These are phyloP conservation scores for Lobulomyces angularis DNA, from an alignment of 192 early-diverging fungal species.

Conservation along the genomic window DNA sequence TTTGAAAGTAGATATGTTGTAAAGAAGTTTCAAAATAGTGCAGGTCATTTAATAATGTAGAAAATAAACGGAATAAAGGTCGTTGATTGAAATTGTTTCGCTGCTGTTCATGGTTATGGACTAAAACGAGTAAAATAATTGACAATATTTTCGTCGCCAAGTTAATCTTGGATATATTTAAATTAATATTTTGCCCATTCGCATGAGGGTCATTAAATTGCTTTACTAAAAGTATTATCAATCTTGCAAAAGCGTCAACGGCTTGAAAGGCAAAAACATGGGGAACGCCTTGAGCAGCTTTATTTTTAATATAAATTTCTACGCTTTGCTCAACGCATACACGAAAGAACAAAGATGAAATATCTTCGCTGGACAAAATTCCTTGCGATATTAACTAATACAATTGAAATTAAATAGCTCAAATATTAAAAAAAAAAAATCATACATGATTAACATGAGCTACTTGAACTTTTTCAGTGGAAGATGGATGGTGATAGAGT, in stretches of 20 bases:
- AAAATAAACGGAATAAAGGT: slow-evolving; percentile 81
- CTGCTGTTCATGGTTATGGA: slow-evolving; percentile 70
- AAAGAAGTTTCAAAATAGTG: slow-evolving; percentile 47
- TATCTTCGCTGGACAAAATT: slow-evolving; percentile 60
- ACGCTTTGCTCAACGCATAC: slow-evolving; percentile 76
- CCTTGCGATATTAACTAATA: slow-evolving; percentile 62
- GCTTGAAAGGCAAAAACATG: slow-evolving; percentile 54
- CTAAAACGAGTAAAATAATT: slow-evolving; percentile 72
- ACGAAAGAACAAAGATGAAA: slow-evolving; percentile 80
- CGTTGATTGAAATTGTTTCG: slow-evolving; percentile 74
- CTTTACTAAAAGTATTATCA: slow-evolving; percentile 72
- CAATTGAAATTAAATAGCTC: slow-evolving; percentile 21
- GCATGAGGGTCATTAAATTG: slow-evolving; percentile 46
- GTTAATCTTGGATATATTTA: slow-evolving; percentile 41
- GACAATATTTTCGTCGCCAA: slow-evolving; percentile 73
- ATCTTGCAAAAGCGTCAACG: slow-evolving; percentile 82
- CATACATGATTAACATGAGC: slow-evolving; percentile 46
- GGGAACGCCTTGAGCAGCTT: slow-evolving; percentile 22
- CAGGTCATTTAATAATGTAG: slow-evolving; percentile 70
- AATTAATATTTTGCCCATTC: slow-evolving; percentile 32
- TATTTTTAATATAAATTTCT: slow-evolving; percentile 50
- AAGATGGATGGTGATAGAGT: slow-evolving; percentile 53
- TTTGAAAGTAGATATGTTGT: slow-evolving; percentile 58
- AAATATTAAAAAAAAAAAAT: slow-evolving; percentile 3
- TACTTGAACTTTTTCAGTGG: slow-evolving; percentile 55